A percentile compares a stretch with the other conserved stretches of the same genome.
phyloP scores from a whole-genome alignment of 2,329 filamentous ascomycete genomes.

The Beauveria caledonica region DNA sequence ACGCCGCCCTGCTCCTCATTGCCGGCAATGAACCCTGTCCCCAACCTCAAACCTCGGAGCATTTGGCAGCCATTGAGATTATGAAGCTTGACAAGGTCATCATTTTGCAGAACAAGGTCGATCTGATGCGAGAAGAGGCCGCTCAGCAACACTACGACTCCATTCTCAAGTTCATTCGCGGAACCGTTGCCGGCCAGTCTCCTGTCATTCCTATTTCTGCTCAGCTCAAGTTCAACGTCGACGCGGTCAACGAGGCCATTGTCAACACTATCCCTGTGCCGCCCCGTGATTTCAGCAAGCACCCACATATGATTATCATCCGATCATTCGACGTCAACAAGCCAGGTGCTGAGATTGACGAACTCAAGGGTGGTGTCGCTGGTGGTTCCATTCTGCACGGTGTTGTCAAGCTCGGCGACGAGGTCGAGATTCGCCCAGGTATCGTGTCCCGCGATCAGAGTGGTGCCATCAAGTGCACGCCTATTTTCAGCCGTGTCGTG shows the following conservation, averaged over 20 bases:
- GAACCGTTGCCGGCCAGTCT: conserved; percentile 88
- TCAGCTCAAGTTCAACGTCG: conserved; percentile 99
- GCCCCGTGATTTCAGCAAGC: conserved; percentile 78
- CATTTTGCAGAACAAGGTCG: conserved; percentile 99
- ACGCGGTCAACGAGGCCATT: conserved; percentile 93
- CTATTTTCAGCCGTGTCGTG: conserved; percentile 92
- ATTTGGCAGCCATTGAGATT: conserved; percentile 97
- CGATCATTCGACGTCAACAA: conserved; percentile 99
- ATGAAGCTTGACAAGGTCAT: conserved; percentile 99
- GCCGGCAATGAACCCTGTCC: conserved; percentile 98
- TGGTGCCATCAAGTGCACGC: conserved; percentile 90
- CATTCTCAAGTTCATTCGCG: conserved; percentile 96
- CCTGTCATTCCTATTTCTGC: conserved; percentile 96
- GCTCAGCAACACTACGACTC: conserved; percentile 93
- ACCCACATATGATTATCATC: conserved; percentile 98
- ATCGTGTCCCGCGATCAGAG: conserved; percentile 93
- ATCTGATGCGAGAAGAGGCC: conserved; percentile 93
- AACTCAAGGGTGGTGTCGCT: conserved; percentile 96
- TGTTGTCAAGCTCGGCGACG: conserved; percentile 92
- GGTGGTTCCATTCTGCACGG: conserved; percentile 95
- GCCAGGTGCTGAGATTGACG: conserved; percentile 96
- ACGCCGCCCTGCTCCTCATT: conserved; percentile 90
- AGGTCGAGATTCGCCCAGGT: conserved; percentile 98
- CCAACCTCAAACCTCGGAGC: conserved; percentile 96
- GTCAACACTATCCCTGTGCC: conserved; percentile 93